Evolutionary conservation across 345 rosid genomes (phyloP), one percentile per base, ranked within the genome.

Genomic region (Lumnitzera racemosa): DNA sequence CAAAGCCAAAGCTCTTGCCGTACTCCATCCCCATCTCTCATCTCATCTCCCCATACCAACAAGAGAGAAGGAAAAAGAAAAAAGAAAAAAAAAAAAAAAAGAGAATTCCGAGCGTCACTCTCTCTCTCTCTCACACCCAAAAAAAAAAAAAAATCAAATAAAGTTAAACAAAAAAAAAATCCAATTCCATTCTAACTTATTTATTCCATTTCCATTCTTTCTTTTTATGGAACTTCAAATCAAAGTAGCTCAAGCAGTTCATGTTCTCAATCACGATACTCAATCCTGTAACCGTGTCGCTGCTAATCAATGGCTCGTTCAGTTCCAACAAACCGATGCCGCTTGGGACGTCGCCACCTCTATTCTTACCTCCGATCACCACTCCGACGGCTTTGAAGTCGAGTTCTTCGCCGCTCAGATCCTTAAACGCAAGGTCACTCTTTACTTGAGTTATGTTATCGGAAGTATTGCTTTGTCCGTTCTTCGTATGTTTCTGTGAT

Each of bases 221-320:
- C 25, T 48, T 24, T 63, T 51, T 47, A 83, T 85, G 96, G 96
- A 91, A 64, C 62, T 89, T 75, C 95, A 83, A 70, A 78, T 85
- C 69, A 82, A 84, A 82, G 94, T 89, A 47, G 97, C 90, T 8
- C 86, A 92, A 74, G 98, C 98, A 15, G 89, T 92, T 61, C 96
- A 76, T 67, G 87, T 87, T 20, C 79, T 92, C 56, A 89, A 89
- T 78, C 98, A 92, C 84, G 98, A 85, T 71, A 65, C 78, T 31
- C 86, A 87, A 50, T 87, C 96, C 43, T 89, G 91, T 68, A 92
- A 92, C 70, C 89, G 96, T 53, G 90, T 89, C 15, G 96, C 98
- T 11, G 98, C 96, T 27, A 92, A 92, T 68, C 98, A 89, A 70
- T 92, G 96, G 96, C 85, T 92, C 20, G 96, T 89, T 70, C 98